Percentiles rank a stretch among this genome's conserved stretches.
These are phyloP conservation scores for Zymoseptoria pseudotritici DNA, from an alignment of 2,329 filamentous ascomycete species.

Conservation along the genomic window DNA sequence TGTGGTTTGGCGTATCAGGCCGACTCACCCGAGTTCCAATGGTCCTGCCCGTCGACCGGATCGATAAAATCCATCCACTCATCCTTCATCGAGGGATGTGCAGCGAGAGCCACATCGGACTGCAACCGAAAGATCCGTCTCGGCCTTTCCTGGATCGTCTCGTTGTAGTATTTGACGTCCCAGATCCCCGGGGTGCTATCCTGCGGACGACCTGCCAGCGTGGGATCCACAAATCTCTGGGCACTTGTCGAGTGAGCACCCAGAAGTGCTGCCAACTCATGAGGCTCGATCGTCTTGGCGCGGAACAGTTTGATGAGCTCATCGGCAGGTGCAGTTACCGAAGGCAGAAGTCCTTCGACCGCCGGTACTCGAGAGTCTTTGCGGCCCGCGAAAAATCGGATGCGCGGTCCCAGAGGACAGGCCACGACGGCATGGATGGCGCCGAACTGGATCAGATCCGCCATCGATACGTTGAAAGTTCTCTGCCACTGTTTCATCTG, in stretches of 20 bases:
- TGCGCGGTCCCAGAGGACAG: conserved; percentile 33
- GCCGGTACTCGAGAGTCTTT: conserved; percentile 37
- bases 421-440: conserved; percentile 33
- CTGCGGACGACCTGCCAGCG: conserved; percentile 33
- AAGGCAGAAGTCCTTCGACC: conserved; percentile 40
- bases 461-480: conserved; percentile 31
- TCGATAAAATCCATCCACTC: conserved; percentile 25
- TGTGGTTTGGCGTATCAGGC: background rate
- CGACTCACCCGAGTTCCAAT: conserved; percentile 13
- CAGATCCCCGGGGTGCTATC: conserved; percentile 45
- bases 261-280: conserved; percentile 43
- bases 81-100: conserved; percentile 27
- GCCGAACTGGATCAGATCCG: conserved; percentile 34
- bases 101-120: conserved; percentile 30
- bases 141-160: conserved; percentile 26
- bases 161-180: conserved; percentile 45
- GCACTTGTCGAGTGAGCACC: conserved; percentile 47
- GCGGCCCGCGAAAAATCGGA: conserved; percentile 40
- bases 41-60: conserved; percentile 10
- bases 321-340: conserved; percentile 11
- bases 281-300: conserved; percentile 33
- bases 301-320: conserved; percentile 28
- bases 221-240: conserved; percentile 33
- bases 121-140: conserved; percentile 31
- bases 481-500: conserved; percentile 13